Evolutionary conservation across 768 basidiomycete species (phyloP).

Genomic region (Kwoniella sp.): DNA sequence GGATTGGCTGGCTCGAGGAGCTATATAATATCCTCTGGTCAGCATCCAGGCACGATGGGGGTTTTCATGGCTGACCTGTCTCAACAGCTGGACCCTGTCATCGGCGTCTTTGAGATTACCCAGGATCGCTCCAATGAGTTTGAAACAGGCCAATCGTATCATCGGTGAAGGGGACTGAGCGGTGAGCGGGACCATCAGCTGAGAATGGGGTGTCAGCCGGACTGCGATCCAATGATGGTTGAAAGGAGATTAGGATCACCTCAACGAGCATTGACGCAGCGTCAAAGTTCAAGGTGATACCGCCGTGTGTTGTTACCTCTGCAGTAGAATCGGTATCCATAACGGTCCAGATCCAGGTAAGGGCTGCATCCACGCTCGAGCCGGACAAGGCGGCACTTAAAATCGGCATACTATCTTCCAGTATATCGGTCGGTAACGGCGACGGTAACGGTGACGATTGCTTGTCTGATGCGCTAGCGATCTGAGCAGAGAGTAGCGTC

Average conservation of each 20-base stretch:
- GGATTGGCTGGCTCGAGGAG: constrained; percentile 34
- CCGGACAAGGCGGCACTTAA: constrained; percentile 16
- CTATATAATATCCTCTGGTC: constrained; percentile 1
- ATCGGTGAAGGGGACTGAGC: constrained; percentile 18
- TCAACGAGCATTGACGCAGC: constrained; percentile 26
- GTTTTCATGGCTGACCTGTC: constrained; percentile 17
- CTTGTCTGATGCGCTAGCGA: background rate
- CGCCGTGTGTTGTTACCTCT: background rate
- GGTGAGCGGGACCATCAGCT: constrained; percentile 30
- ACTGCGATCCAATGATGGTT: background rate
- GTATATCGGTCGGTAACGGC: background rate
- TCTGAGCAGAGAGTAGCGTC: constrained; percentile 3
- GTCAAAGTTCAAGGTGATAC: constrained; percentile 6
- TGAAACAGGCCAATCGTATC: constrained; percentile 23
- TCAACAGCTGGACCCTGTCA: constrained; percentile 24
- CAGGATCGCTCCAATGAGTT: constrained; percentile 25
- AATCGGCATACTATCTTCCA: constrained; percentile 17
- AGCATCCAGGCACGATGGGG: constrained; percentile 2
- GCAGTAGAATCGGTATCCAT: constrained; percentile 5
- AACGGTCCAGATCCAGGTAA: constrained; percentile 13
- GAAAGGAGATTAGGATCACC: constrained; percentile 11
- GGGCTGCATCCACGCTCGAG: constrained; percentile 17
- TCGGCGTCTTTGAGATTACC: background rate
- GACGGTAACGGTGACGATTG: background rate
- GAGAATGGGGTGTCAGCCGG: background rate